phyloP scores from a whole-genome alignment of 768 basidiomycete species.

The Pluteus cervinus region DNA sequence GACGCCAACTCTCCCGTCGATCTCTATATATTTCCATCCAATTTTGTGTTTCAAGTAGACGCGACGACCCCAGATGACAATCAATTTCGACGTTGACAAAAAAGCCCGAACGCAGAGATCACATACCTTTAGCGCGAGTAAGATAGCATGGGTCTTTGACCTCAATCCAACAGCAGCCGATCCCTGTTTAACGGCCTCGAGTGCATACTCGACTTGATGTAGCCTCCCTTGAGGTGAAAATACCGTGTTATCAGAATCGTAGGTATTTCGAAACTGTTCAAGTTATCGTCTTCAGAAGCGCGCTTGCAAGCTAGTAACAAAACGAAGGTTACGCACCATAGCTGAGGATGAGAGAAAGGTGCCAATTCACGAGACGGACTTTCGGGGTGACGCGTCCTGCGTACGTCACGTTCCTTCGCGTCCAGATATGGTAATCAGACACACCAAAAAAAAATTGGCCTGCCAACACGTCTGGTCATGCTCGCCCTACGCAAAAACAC shows the following conservation, averaged over 20 bases:
- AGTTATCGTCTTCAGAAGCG: slow-evolving; percentile 15
- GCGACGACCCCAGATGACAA: no score
- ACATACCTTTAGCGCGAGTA: slow-evolving; percentile 87
- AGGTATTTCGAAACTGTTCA: slow-evolving; percentile 84
- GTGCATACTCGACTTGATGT: slow-evolving; percentile 97
- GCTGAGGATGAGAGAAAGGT: no score
- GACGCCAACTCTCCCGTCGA: slow-evolving; percentile 97
- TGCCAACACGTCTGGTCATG: no score
- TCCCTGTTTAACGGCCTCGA: slow-evolving; percentile 99
- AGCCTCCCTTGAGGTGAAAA: slow-evolving; percentile 95
- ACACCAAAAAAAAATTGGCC: no score
- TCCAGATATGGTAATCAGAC: no score
- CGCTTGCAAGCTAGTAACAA: slow-evolving; percentile 12
- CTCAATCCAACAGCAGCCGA: slow-evolving; percentile 97
- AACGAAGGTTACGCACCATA: slow-evolving; percentile 6
- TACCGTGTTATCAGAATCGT: slow-evolving; percentile 98
- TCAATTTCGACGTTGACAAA: no score
- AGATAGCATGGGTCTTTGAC: slow-evolving; percentile 90
- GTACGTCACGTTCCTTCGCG: no score
- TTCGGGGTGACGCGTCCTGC: slow-evolving; percentile 22
- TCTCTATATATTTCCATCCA: slow-evolving; percentile 45
- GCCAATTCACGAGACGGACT: no score
- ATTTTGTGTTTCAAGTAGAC: background rate
- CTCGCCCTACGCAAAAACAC: no score
- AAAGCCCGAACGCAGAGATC: slow-evolving; percentile 4